Conservation (phyloP, 768 basidiomycete species). For the Mrakia frigida region DNA sequence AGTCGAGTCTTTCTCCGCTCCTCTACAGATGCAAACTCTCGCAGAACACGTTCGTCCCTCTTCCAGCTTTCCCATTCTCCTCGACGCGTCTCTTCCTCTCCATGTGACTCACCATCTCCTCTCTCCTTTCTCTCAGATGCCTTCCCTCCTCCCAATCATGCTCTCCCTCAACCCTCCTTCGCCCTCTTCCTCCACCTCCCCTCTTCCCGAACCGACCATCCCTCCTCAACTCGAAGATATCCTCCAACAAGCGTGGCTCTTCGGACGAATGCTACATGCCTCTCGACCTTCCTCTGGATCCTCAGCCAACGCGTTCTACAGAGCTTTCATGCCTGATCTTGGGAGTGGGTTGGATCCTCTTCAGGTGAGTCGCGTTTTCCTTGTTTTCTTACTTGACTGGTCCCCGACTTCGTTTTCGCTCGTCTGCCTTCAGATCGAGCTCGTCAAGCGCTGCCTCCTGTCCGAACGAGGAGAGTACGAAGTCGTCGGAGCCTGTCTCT, state of each 20-base stretch:
- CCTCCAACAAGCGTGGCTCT: conserved; percentile 67
- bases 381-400: too few relatives aligned
- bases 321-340: conserved; percentile 78
- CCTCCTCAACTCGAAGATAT: conserved; percentile 54
- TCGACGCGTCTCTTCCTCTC: too few relatives aligned
- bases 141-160: conserved; percentile 58
- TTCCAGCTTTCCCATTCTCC: too few relatives aligned
- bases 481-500: conserved; percentile 74
- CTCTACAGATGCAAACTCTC: conserved; percentile 64
- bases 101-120: neutral
- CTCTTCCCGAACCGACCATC: conserved; percentile 45
- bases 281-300: conserved; percentile 51
- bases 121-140: conserved; percentile 49
- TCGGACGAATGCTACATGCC: conserved; percentile 81
- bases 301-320: conserved; percentile 66
- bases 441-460: conserved; percentile 72
- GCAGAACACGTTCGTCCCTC: conserved; percentile 48
- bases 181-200: neutral
- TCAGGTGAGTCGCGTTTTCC: neutral
- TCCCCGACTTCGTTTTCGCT: too few relatives aligned
- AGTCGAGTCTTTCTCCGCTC: conserved; percentile 67
- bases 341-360: conserved; percentile 66
- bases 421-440: conserved; percentile 61
- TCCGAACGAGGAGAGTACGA: conserved; percentile 70
- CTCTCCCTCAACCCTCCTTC: conserved; percentile 35